Evolutionary conservation across 768 basidiomycete species (phyloP).

Genomic region (Boletus patriciae): DNA sequence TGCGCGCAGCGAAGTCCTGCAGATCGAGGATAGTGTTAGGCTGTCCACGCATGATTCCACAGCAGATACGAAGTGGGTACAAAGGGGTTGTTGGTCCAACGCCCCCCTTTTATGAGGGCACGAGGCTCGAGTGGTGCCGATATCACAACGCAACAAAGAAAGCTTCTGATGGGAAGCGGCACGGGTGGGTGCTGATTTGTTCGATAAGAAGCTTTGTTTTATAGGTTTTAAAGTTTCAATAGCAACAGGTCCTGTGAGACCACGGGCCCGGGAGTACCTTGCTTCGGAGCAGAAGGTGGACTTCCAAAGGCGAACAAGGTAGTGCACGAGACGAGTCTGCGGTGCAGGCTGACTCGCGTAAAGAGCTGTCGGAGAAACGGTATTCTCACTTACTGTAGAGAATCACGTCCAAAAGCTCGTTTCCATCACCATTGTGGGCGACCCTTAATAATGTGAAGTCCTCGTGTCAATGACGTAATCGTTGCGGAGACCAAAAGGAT

Average conservation of each 20-base stretch:
- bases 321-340: neutral
- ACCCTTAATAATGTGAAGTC: no score
- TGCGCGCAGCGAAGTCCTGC: conserved; percentile 17
- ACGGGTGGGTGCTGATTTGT: neutral
- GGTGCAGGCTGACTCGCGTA: neutral
- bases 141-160: neutral
- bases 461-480: neutral
- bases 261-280: no score
- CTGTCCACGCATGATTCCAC: neutral
- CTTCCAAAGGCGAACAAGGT: neutral
- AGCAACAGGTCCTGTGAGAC: neutral
- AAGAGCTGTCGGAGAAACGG: no score
- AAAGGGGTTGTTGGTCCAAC: neutral
- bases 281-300: neutral
- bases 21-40: conserved; percentile 11
- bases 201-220: neutral
- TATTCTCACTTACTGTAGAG: neutral
- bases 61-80: neutral
- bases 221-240: neutral
- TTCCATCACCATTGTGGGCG: neutral
- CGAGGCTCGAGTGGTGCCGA: neutral
- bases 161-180: conserved; percentile 11
- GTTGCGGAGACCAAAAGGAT: no score
- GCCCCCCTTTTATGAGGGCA: neutral
- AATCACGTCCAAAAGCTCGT: neutral